These are phyloP conservation scores for Fusarium austroafricanum DNA, from an alignment of 2,329 filamentous ascomycete genomes.

Conservation along the genomic window DNA sequence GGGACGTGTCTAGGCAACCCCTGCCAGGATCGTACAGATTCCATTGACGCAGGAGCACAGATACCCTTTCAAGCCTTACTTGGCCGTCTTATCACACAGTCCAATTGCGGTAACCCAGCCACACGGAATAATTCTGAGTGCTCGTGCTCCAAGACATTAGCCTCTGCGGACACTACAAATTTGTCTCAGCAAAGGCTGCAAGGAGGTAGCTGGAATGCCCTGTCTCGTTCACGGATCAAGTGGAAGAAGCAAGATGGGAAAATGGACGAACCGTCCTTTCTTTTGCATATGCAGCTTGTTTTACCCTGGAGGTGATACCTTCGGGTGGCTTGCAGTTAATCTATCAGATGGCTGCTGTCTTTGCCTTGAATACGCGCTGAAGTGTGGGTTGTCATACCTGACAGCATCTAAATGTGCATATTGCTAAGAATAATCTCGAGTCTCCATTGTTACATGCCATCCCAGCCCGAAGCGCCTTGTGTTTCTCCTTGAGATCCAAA, in stretches of 20 bases:
- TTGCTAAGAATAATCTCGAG: constrained; percentile 29
- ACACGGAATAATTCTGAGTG: background rate
- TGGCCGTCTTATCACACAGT: constrained; percentile 8
- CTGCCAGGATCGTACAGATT: constrained; percentile 21
- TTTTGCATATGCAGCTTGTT: constrained; percentile 10
- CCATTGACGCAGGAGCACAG: constrained; percentile 7
- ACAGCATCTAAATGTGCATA: background rate
- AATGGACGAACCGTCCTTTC: constrained; percentile 4
- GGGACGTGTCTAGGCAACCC: constrained; percentile 16
- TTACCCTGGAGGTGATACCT: constrained; percentile 29
- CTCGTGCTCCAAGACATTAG: constrained; percentile 13
- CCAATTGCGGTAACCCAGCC: constrained; percentile 11
- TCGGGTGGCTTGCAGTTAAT: constrained; percentile 38
- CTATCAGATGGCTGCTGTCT: constrained; percentile 30
- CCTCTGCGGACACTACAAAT: constrained; percentile 1
- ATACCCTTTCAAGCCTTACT: constrained; percentile 22
- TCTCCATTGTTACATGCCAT: constrained; percentile 3
- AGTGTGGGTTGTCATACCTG: constrained; percentile 3
- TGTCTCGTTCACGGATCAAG: background rate
- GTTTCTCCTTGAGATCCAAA: constrained; percentile 28
- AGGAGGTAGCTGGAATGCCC: constrained; percentile 13
- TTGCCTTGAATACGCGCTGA: constrained; percentile 25
- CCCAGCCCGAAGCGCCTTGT: constrained; percentile 29
- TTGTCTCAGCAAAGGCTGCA: constrained; percentile 23
- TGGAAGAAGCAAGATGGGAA: background rate